Percentiles rank a stretch among this genome's conserved stretches.
Conservation (phyloP, 768 basidiomycete species). For the Grammothele lineata region DNA sequence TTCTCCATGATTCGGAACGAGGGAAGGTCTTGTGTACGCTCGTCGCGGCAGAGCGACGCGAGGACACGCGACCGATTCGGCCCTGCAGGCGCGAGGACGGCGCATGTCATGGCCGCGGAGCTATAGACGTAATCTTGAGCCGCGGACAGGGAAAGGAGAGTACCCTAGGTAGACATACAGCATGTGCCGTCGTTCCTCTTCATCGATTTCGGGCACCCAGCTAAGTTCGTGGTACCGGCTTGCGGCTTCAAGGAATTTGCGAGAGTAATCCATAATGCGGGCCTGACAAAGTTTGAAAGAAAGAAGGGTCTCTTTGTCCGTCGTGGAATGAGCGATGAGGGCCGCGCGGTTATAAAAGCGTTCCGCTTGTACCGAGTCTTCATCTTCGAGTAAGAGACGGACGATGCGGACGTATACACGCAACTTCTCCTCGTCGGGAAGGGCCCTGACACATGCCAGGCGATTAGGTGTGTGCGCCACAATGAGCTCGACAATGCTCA, state of each 20-base stretch:
- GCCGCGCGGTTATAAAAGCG: slow-evolving; percentile 97
- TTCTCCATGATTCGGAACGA: slow-evolving; percentile 91
- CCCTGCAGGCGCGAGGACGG: slow-evolving; percentile 94
- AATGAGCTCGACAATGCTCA: background rate
- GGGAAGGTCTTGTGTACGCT: slow-evolving; percentile 74
- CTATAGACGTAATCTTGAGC: slow-evolving; percentile 35
- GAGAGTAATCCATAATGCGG: slow-evolving; percentile 85
- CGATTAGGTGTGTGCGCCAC: background rate
- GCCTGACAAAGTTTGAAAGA: slow-evolving; percentile 93
- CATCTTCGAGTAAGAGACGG: slow-evolving; percentile 89
- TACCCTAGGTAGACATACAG: slow-evolving; percentile 67
- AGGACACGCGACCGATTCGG: slow-evolving; percentile 93
- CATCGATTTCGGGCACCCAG: slow-evolving; percentile 87
- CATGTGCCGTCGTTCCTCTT: slow-evolving; percentile 87
- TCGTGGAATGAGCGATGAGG: slow-evolving; percentile 75
- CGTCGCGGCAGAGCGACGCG: slow-evolving; percentile 91
- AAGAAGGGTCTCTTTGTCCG: slow-evolving; percentile 74
- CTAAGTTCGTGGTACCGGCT: slow-evolving; percentile 92
- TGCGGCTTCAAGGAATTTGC: slow-evolving; percentile 94
- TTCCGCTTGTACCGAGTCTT: slow-evolving; percentile 96
- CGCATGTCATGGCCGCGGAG: slow-evolving; percentile 90
- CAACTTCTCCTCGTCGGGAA: slow-evolving; percentile 77
- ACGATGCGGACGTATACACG: slow-evolving; percentile 92
- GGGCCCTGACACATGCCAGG: slow-evolving; percentile 12
- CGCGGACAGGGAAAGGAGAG: background rate